Conservation (phyloP, 2,329 filamentous ascomycete species). For the Catunica adiposa region DNA sequence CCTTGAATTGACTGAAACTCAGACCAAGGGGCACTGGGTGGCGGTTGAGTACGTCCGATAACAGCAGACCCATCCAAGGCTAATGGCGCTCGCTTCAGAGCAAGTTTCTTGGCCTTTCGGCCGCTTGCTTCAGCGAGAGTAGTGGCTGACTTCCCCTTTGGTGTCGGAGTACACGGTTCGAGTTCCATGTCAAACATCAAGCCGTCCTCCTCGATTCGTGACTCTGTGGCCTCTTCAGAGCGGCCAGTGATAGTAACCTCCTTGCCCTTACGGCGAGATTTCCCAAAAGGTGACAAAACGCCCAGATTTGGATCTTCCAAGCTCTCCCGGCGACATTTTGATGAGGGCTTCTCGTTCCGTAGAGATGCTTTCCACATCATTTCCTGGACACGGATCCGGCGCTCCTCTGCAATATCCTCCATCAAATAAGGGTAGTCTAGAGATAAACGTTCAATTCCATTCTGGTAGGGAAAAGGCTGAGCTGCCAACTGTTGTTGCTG, state of each 20-base stretch:
- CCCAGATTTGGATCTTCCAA: background rate
- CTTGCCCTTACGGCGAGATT: conserved; percentile 30
- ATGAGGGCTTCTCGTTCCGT: conserved; percentile 19
- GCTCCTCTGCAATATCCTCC: conserved; percentile 50
- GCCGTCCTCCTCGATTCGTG: background rate
- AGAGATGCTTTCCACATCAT: conserved; percentile 52
- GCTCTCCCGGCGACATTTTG: conserved; percentile 30
- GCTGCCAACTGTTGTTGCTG: conserved; percentile 72
- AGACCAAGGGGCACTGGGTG: conserved; percentile 9
- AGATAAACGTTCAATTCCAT: conserved; percentile 41
- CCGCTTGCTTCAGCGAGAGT: background rate
- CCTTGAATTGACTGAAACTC: background rate
- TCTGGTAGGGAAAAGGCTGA: conserved; percentile 65
- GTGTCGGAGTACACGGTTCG: conserved; percentile 1
- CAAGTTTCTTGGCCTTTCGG: conserved; percentile 3
- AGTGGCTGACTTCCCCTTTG: background rate
- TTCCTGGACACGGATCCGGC: conserved; percentile 54
- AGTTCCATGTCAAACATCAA: conserved; percentile 14
- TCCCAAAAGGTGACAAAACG: conserved; percentile 25
- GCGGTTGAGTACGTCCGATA: background rate
- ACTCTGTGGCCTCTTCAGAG: background rate
- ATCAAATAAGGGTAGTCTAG: conserved; percentile 47
- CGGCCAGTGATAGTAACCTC: conserved; percentile 4
- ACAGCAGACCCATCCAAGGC: background rate
- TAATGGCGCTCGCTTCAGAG: background rate